Evolutionary conservation across 306 rosid genomes (phyloP).

Genomic region (Citrullus mucosospermus): DNA sequence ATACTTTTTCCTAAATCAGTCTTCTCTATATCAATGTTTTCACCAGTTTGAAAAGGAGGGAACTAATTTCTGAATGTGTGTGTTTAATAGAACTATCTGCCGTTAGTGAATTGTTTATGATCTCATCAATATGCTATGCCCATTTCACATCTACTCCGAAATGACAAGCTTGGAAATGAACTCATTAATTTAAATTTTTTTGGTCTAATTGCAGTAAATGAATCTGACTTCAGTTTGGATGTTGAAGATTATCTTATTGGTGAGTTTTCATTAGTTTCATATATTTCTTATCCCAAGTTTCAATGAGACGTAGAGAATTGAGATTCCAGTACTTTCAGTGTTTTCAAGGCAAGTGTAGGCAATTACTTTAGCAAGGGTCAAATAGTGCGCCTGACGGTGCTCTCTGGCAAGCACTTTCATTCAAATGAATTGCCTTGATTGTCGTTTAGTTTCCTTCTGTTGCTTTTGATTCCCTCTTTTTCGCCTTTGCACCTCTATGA

Average conservation of each 20-base stretch:
- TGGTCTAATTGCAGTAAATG: constrained; percentile 41
- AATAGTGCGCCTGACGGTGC: not conserved
- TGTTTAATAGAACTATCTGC: no score
- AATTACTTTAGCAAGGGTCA: not conserved
- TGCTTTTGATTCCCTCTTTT: not conserved
- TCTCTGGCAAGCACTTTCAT: not conserved
- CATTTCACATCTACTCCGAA: not conserved
- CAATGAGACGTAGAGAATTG: not conserved
- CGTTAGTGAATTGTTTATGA: not conserved
- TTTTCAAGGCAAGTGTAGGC: not conserved
- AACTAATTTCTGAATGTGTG: not conserved
- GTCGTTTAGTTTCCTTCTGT: not conserved
- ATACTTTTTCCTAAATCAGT: not conserved
- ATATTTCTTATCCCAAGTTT: not conserved
- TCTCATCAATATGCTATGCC: not conserved
- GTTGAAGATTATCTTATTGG: constrained; percentile 85
- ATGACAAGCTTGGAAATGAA: not conserved
- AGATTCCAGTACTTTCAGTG: not conserved
- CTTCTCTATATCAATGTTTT: not conserved
- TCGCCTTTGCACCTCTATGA: not conserved
- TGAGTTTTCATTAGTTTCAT: constrained; percentile 25
- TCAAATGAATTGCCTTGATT: not conserved
- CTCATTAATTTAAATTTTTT: not conserved
- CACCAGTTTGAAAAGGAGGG: not conserved
- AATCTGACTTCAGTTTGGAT: constrained; percentile 62